A percentile compares a stretch with the other conserved stretches of the same genome.
phyloP scores from a whole-genome alignment of 306 rosid species.

The Prunus kanzakura region DNA sequence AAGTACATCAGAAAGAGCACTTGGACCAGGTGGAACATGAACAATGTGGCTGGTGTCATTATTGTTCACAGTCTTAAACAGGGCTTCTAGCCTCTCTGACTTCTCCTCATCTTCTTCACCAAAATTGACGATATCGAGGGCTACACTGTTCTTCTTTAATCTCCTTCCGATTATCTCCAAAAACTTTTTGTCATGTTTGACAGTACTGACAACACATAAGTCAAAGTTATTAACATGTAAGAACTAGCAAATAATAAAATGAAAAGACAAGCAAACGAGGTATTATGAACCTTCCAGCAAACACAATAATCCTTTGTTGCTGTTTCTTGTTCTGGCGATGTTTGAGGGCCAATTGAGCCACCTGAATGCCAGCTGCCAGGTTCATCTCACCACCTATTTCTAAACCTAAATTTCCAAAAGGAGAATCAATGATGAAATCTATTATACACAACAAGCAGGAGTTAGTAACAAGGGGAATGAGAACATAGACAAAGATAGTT shows the following conservation, averaged over 20 bases:
- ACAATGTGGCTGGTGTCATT: slow-evolving; percentile 72
- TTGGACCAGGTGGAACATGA: slow-evolving; percentile 54
- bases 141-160: slow-evolving; percentile 88
- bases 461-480: not conserved
- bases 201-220: slow-evolving; percentile 44
- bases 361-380: slow-evolving; percentile 93
- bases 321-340: slow-evolving; percentile 98
- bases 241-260: not conserved
- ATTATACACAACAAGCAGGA: not conserved
- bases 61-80: slow-evolving; percentile 78
- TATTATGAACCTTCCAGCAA: slow-evolving; percentile 72
- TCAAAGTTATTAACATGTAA: slow-evolving; percentile 11
- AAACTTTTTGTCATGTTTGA: slow-evolving; percentile 72
- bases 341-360: slow-evolving; percentile 96
- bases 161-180: slow-evolving; percentile 84
- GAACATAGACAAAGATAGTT: not conserved
- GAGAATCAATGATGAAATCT: not conserved
- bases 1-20: slow-evolving; percentile 60
- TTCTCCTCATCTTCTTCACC: slow-evolving; percentile 92
- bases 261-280: slow-evolving; percentile 1
- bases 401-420: slow-evolving; percentile 47
- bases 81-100: slow-evolving; percentile 80
- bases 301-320: slow-evolving; percentile 92
- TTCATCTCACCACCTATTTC: slow-evolving; percentile 95
- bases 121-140: slow-evolving; percentile 83